A percentile compares a stretch with the other conserved stretches of the same genome.
These are phyloP conservation scores for Sanghuangporus sanghuang DNA, from an alignment of 1,284 basidiomycete species.

Conservation along the genomic window DNA sequence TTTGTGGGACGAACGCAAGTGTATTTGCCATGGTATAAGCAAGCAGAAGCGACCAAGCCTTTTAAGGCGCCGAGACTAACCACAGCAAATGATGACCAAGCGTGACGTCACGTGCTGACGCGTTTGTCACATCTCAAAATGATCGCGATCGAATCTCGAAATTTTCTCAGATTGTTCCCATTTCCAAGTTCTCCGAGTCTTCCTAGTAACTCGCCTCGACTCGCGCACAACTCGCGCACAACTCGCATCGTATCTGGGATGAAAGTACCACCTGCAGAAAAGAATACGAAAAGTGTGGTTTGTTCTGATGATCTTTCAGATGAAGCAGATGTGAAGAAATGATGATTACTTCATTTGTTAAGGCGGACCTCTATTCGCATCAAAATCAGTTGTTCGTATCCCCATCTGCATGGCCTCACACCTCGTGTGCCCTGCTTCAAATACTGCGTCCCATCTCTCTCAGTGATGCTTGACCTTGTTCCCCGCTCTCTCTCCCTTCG, in stretches of 20 bases:
- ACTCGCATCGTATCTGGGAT: neutral
- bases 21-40: neutral
- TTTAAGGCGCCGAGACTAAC: neutral
- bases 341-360: neutral
- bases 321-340: neutral
- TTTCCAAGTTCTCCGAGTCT: neutral
- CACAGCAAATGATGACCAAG: neutral
- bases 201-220: neutral
- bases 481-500: neutral
- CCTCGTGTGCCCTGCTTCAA: conserved; percentile 4
- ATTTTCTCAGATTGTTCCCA: neutral
- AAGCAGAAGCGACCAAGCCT: neutral
- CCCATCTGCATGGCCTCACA: conserved; percentile 9
- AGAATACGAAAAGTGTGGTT: neutral
- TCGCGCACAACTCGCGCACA: neutral
- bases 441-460: neutral
- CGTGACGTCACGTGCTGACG: neutral
- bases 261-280: too few species aligned
- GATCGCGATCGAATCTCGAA: neutral
- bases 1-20: conserved; percentile 2
- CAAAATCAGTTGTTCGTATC: conserved; percentile 11
- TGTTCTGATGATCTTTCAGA: neutral
- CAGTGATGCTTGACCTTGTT: neutral
- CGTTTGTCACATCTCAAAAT: neutral
- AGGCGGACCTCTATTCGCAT: neutral